Evolutionary conservation across 1,284 basidiomycete genomes (phyloP), one percentile per base, ranked within the genome.

Genomic region (Fomes fomentarius): DNA sequence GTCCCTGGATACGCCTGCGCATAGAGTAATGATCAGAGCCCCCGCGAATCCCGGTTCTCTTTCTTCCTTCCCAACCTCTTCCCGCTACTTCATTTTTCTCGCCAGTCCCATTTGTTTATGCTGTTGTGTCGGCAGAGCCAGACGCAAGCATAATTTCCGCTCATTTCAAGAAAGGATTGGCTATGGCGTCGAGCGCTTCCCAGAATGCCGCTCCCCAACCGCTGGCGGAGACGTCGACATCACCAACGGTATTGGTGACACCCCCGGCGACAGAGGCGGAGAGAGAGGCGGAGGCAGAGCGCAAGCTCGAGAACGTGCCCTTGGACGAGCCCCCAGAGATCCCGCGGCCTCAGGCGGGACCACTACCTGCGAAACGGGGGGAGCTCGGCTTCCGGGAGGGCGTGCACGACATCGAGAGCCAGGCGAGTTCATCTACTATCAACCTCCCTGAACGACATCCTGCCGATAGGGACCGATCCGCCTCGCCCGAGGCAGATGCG

Each of bases 341-440:
- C 51, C 51, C 56, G 28, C 68, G 76, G 61, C 73, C 72, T 51
- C 76, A 85, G 74, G 83, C 84, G 64, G 84, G 74, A 41, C 84
- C 84, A 47, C 71, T 87, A 63, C 85, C 85, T 45, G 69, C 66
- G 43, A 88, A 88, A 69, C 76, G 78, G 39, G 86, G 86, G 37
- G 86, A 87, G 66, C 82, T 89, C 52, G 86, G 85, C 19, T 89
- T 73, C 63, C 59, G 71, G 28, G 82, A 83, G 60, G 77, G 72
- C 7, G 50, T 73, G 24, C 70, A 76, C 52, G 66, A 51, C 26
- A 64, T 65, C 21, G 60, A 63, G 48, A 47, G 47, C 9, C 52
- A 56, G 37, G 54, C 56, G 38, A 56, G 58, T 54, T 33, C 49
- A 39, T 54, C 58, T 15, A 26, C 58, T 10, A 47, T 46, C n/a